phyloP scores from a whole-genome alignment of 2,329 filamentous ascomycete genomes.

The Sporothrix pseudoabietina region DNA sequence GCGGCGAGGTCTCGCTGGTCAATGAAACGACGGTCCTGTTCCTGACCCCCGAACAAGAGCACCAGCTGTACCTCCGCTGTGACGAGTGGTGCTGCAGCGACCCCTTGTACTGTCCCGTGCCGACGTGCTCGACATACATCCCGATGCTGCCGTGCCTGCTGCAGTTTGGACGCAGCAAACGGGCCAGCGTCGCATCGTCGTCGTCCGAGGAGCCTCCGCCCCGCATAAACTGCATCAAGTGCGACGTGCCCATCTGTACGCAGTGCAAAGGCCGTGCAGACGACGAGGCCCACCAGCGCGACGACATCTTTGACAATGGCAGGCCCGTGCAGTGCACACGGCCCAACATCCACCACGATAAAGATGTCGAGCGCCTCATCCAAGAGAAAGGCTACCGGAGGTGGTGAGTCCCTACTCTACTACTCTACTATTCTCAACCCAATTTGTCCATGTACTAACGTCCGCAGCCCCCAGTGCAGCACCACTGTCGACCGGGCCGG shows the following conservation, averaged over 20 bases:
- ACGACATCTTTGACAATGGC: neutral
- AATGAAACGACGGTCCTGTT: conserved; percentile 5
- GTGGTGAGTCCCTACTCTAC: neutral
- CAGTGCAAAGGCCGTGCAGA: conserved; percentile 19
- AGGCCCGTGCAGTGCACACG: neutral
- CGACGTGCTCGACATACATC: conserved; percentile 18
- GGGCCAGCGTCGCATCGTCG: neutral
- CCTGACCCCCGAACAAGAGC: neutral
- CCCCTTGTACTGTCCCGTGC: conserved; percentile 17
- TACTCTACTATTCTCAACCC: neutral
- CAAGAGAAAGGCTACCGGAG: neutral
- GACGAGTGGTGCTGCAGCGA: conserved; percentile 20
- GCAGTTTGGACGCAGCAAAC: neutral
- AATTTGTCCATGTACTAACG: neutral
- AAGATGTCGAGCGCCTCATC: neutral
- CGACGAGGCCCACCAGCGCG: neutral
- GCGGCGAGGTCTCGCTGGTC: neutral
- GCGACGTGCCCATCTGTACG: conserved; percentile 15
- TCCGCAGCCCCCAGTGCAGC: conserved; percentile 8
- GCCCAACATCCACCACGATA: conserved; percentile 1
- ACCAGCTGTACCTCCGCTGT: neutral
- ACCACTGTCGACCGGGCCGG: neutral
- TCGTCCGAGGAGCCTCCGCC: neutral
- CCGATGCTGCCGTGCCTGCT: conserved; percentile 18
- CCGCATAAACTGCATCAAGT: neutral